Conservation (phyloP, 2,329 filamentous ascomycete species). For the Epichloe coenophiala region DNA sequence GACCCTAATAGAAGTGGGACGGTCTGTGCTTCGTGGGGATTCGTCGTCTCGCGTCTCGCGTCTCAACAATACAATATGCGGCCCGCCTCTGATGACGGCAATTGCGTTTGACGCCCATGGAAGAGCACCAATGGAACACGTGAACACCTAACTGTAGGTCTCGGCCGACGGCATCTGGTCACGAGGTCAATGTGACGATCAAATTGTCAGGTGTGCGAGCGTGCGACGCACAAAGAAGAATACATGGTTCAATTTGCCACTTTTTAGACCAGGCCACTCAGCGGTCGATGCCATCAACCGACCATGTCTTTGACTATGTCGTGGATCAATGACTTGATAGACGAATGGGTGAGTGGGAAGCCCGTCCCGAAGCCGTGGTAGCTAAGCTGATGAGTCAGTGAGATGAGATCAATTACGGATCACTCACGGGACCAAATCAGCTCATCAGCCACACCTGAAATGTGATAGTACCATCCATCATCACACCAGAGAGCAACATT, state of each 20-base stretch:
- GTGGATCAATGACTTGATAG: background rate
- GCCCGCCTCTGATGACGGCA: background rate
- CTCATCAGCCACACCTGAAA: background rate
- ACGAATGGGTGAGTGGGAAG: background rate
- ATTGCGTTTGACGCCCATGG: background rate
- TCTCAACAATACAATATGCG: background rate
- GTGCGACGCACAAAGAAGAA: background rate
- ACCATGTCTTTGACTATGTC: too few species aligned
- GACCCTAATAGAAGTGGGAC: background rate
- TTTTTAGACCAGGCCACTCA: background rate
- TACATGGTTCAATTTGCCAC: too few species aligned
- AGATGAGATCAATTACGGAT: background rate
- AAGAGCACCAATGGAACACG: background rate
- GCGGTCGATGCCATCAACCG: background rate
- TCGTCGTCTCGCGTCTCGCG: background rate
- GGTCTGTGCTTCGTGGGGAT: background rate
- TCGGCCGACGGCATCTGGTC: constrained; percentile 9
- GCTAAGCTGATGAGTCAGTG: background rate
- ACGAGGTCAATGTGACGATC: constrained; percentile 1
- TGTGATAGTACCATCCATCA: background rate
- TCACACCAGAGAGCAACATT: background rate
- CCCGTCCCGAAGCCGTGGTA: background rate
- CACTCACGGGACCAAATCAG: background rate
- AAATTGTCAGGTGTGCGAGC: background rate
- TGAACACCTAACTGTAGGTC: constrained; percentile 2